Base-by-base conservation (phyloP, 768 basidiomycete genomes). In the Xanthoconium purpureum region DNA sequence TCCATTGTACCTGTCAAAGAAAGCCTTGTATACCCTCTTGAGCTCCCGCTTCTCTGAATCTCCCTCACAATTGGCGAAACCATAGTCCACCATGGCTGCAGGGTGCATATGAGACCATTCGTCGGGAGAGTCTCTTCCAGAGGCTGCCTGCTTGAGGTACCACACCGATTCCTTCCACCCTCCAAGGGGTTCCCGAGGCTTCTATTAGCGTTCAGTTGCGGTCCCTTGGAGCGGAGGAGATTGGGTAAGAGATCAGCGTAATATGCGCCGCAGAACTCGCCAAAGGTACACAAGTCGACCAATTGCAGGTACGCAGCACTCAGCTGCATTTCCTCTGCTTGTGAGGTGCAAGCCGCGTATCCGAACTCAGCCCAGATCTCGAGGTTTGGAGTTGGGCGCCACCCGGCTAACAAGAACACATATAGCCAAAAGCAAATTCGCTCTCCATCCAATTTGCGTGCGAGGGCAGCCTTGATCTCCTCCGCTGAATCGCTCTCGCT, bases 11-110 rank as follows among this genome's bases (percentile, higher is more conserved):
- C 43, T 30, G 12, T 36, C 43, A 53, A 45, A 53, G n/a, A 54
- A 48, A 6, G 29, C 39, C 20, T 48, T 48, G 32, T 54, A 54
- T 5, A 54, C 47, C 46, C 47, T 28, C 46, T 40, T 47, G 30
- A 47, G 53, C 45, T 47, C 46, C 32, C 47, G 46, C 53, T 24
- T 40, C 24, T 47, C 53, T 3, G 38, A 48, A n/a, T 48, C 46
- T 9, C 48, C 32, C 38, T 12, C 28, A 47, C 46, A 54, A 35
- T 54, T 48, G 32, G 33, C 28, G 47, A 48, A 54, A 11, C 53
- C 47, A 6, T 54, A 54, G 28, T 54, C 47, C 18, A 28, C 37
- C 15, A 18, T 7, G 17, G 48, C 53, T 13, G 52, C 29, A 29
- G 28, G 44, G n/a, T 30, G 45, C 14, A 32, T 20, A 30, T 35